Base-by-base conservation (phyloP, 345 rosid species). In the Cochlearia excelsa region DNA sequence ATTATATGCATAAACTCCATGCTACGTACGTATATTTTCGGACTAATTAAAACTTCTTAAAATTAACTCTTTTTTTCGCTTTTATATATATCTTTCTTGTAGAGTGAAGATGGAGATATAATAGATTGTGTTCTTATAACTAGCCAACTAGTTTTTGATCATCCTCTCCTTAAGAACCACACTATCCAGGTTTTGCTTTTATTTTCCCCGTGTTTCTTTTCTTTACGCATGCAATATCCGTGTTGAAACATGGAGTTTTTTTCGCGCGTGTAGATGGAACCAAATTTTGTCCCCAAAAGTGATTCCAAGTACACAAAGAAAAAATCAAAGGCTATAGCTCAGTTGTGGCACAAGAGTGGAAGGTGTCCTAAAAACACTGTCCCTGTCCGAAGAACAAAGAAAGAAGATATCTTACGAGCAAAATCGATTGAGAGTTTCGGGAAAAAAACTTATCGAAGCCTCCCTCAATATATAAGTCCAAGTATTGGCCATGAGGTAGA, bases 371-470 rank as follows among this genome's bases (percentile, higher is more conserved):
- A 75, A 51, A 82, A 78, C 40, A 80, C 85, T 1, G 51, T 82
- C 45, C 81, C 90, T 23, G 66, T 84, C 2, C 80, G 87, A 69
- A 80, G 90, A 72, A 77, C 81, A 27, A 80, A 56, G 70, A 30
- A 57, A 54, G 84, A 78, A 31, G 85, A 78, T 69, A 60, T 84
- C 42, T 49, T 84, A 30, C 75, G 90, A 67, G 73, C 79, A 4
- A 69, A 78, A 58, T 75, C 82, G 5, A 52, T 75, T 16, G 47
- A 79, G 74, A 75, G 69, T 49, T 84, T 66, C 29, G 87, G 83
- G 8, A 82, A 42, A 75, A 84, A 84, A 68, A 63, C 84, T 80
- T 44, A 69, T 39, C 27, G 46, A 1, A 62, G 77, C 68, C 68
- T 70, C 63, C 64, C 73, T 35, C 23, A 16, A 16, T 16, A 16